A percentile compares a stretch with the other conserved stretches of the same genome.
Conservation (phyloP, 176 grass and related monocot genomes). For the Aegilops speltoides region DNA sequence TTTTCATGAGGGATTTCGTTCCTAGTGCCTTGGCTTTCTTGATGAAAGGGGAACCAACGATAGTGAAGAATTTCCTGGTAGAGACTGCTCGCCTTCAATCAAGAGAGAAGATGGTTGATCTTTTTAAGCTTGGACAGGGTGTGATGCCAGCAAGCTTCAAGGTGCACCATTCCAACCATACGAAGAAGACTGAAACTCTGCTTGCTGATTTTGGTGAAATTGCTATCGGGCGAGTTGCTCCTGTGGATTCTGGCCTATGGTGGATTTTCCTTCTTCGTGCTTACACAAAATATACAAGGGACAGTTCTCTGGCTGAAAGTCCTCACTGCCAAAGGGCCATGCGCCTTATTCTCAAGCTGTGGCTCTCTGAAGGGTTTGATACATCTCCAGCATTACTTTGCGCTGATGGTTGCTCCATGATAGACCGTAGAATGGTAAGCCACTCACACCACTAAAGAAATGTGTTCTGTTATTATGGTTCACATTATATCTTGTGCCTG, state of each 20-base stretch:
- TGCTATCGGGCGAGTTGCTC: constrained; percentile 91
- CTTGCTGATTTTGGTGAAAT: constrained; percentile 93
- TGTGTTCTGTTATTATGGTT: constrained; percentile 2
- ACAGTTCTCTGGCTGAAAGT: constrained; percentile 63
- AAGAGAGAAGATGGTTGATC: constrained; percentile 74
- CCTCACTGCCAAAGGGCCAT: constrained; percentile 70
- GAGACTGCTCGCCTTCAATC: constrained; percentile 79
- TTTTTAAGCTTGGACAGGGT: constrained; percentile 75
- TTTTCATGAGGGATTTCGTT: constrained; percentile 96
- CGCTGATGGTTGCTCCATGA: constrained; percentile 89
- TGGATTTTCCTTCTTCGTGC: constrained; percentile 92
- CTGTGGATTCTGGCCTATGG: constrained; percentile 94
- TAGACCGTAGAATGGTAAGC: constrained; percentile 87
- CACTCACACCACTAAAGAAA: constrained; percentile 1
- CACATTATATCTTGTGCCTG: neutral
- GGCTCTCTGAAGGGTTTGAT: constrained; percentile 94
- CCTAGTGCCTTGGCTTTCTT: constrained; percentile 82
- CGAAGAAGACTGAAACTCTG: constrained; percentile 52
- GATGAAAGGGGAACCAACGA: constrained; percentile 61
- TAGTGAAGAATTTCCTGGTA: constrained; percentile 87
- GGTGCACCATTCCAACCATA: constrained; percentile 48
- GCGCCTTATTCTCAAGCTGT: constrained; percentile 74
- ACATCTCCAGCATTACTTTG: constrained; percentile 94
- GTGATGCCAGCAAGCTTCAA: constrained; percentile 96
- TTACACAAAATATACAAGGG: constrained; percentile 70